Conservation (phyloP, 2,329 filamentous ascomycete species). For the Verticillium nubilum region DNA sequence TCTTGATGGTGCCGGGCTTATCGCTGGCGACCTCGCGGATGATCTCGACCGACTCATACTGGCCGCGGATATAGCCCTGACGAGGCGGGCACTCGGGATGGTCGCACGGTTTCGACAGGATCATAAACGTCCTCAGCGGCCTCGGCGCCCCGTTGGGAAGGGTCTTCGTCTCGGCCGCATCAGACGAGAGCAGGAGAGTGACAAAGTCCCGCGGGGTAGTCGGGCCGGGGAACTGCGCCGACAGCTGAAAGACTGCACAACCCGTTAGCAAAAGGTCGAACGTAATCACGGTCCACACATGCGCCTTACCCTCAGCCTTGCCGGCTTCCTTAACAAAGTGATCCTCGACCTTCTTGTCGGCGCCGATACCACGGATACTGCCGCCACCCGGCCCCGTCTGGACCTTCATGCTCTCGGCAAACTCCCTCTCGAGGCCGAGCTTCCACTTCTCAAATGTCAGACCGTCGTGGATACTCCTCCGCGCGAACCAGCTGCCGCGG, state of each 20-base stretch:
- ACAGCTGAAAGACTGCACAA: conserved; percentile 69
- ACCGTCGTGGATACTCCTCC: conserved; percentile 76
- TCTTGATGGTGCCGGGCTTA: conserved; percentile 29
- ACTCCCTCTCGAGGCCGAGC: conserved; percentile 71
- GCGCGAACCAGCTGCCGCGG: conserved; percentile 83
- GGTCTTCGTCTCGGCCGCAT: conserved; percentile 36
- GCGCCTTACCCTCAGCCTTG: conserved; percentile 52
- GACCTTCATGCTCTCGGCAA: conserved; percentile 68
- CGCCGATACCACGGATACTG: conserved; percentile 79
- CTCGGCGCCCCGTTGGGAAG: conserved; percentile 17
- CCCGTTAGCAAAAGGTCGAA: not conserved
- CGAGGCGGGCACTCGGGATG: conserved; percentile 69
- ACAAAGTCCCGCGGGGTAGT: conserved; percentile 87
- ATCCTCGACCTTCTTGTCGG: conserved; percentile 67
- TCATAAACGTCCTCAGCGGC: conserved; percentile 69
- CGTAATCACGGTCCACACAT: not conserved
- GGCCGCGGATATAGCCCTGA: conserved; percentile 71
- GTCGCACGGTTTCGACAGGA: conserved; percentile 78
- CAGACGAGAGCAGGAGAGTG: conserved; percentile 67
- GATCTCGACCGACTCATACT: conserved; percentile 88
- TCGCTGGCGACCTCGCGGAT: conserved; percentile 73
- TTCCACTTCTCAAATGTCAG: conserved; percentile 74
- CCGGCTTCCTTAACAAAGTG: conserved; percentile 52
- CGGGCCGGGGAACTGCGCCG: conserved; percentile 84
- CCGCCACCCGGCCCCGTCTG: conserved; percentile 66